These are phyloP conservation scores for Teratosphaeria gauchensis DNA, from an alignment of 2,329 filamentous ascomycete species.

Conservation along the genomic window DNA sequence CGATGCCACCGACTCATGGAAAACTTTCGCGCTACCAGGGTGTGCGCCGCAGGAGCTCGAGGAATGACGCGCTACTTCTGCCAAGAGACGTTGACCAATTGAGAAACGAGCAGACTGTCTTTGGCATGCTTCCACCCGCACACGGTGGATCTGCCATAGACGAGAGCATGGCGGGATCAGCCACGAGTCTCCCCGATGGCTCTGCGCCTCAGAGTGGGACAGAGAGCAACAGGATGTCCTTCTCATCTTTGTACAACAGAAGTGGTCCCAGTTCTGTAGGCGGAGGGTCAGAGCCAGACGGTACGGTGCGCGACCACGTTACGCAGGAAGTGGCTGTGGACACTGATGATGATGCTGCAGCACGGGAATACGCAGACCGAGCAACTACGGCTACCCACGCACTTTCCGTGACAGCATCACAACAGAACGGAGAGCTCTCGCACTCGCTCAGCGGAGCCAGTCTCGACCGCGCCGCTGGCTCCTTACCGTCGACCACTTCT, in stretches of 20 bases:
- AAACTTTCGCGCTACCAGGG: slow-evolving; percentile 3
- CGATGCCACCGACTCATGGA: slow-evolving; percentile 47
- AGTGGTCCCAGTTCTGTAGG: slow-evolving; percentile 35
- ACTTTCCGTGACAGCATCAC: slow-evolving; percentile 35
- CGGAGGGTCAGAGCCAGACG: slow-evolving; percentile 37
- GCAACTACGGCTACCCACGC: slow-evolving; percentile 36
- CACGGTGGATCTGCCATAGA: neutral
- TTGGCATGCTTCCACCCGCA: neutral
- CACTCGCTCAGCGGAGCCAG: slow-evolving; percentile 33
- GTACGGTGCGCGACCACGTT: slow-evolving; percentile 16
- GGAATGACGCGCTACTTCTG: neutral
- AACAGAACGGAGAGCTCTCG: slow-evolving; percentile 35
- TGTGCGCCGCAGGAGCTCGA: slow-evolving; percentile 2
- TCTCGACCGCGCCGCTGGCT: slow-evolving; percentile 65
- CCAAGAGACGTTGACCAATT: neutral
- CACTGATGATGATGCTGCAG: neutral
- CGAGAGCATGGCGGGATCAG: neutral
- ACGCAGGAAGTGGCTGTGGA: neutral
- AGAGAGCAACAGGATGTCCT: slow-evolving; percentile 57
- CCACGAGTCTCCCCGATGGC: neutral
- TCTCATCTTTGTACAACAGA: slow-evolving; percentile 63
- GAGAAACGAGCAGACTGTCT: neutral
- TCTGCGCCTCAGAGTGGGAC: slow-evolving; percentile 9
- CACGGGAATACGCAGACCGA: slow-evolving; percentile 6
- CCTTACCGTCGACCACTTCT: slow-evolving; percentile 53